Base-by-base conservation (phyloP, 192 early-diverging fungal species). In the Blastocladiella britannica region DNA sequence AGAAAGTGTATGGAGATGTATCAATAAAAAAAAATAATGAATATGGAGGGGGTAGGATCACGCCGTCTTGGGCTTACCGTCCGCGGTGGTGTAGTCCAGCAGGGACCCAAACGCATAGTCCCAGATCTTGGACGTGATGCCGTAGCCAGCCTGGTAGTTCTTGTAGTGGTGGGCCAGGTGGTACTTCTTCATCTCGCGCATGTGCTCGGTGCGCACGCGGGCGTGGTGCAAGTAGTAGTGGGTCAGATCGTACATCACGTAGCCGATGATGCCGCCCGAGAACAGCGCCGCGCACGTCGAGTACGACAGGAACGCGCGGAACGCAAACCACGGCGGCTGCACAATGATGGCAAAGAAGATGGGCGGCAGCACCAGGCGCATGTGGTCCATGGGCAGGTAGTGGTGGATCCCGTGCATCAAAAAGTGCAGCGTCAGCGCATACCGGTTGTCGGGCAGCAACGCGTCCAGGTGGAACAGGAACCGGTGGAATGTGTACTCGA, bases 171-270 rank as follows among this genome's bases (percentile, higher is more conserved):
- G 93, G 53, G 86, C 86, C 55, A 96, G 67, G 56, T 96, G 93
- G 62, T 93, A 93, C 5, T 82, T 82, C 66, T 96, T 96, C 80
- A 96, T 87, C 57, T 85, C 79, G 52, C 70, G 75, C 56, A 91
- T 76, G 68, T 88, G 81, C 37, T 72, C 63, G 47, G 74, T 72
- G 56, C 74, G 70, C 7, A 87, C 83, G 26, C 77, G 73, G 43
- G 85, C 87, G 66, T 96, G 93, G 68, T 96, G 93, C 26, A 92
- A 77, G 73, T 91, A 91, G 67, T 93, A 96, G 63, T 96, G 93
- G 9, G 80, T 86, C 61, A 85, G 69, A 63, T 96, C 93, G 70
- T 96, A 97, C n/a, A 81, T 62, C 29, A 97, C 71, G 62, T 89
- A 97, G 28, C 90, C 93, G 29, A 76, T 63, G 27, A 83, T 64